These are phyloP conservation scores for Phytopythium chamaehyphon DNA, from an alignment of 352 stramenopile genomes.

Conservation along the genomic window DNA sequence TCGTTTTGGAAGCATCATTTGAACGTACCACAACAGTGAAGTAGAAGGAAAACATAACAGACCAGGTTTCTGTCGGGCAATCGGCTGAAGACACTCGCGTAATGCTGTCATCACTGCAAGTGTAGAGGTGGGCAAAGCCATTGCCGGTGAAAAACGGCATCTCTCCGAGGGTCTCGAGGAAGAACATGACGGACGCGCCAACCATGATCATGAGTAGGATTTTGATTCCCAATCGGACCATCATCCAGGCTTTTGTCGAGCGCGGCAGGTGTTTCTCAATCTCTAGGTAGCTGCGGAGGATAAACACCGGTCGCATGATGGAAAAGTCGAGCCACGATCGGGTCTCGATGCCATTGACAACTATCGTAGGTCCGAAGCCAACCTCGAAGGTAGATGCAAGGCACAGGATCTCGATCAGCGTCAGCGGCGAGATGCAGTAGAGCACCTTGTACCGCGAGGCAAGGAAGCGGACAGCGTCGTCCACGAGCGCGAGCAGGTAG, in stretches of 20 bases:
- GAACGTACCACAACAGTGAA: conserved; percentile 80
- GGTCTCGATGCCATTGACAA: conserved; percentile 46
- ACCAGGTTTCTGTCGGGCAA: conserved; percentile 71
- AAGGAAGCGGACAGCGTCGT: conserved; percentile 76
- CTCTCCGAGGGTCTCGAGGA: conserved; percentile 84
- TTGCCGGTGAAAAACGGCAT: conserved; percentile 75
- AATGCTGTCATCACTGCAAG: conserved; percentile 55
- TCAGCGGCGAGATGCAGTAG: conserved; percentile 71
- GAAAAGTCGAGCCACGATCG: conserved; percentile 85
- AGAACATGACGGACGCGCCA: conserved; percentile 79
- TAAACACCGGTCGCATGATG: conserved; percentile 80
- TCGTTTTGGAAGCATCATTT: no score
- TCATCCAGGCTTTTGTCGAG: conserved; percentile 79
- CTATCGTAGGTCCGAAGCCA: conserved; percentile 62
- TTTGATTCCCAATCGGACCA: conserved; percentile 69
- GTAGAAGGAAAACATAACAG: conserved; percentile 88
- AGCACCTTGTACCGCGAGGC: conserved; percentile 77
- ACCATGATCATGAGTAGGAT: conserved; percentile 84
- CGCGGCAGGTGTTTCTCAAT: conserved; percentile 75
- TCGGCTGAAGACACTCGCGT: conserved; percentile 38
- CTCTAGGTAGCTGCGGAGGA: conserved; percentile 77
- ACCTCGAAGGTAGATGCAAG: conserved; percentile 71
- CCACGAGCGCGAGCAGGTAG: conserved; percentile 55
- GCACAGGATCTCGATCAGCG: conserved; percentile 70
- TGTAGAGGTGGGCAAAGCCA: conserved; percentile 80